Percentiles rank a stretch among this genome's conserved stretches.
Evolutionary conservation across 2,329 filamentous ascomycete species (phyloP).

Genomic region (Onygenales sp.): DNA sequence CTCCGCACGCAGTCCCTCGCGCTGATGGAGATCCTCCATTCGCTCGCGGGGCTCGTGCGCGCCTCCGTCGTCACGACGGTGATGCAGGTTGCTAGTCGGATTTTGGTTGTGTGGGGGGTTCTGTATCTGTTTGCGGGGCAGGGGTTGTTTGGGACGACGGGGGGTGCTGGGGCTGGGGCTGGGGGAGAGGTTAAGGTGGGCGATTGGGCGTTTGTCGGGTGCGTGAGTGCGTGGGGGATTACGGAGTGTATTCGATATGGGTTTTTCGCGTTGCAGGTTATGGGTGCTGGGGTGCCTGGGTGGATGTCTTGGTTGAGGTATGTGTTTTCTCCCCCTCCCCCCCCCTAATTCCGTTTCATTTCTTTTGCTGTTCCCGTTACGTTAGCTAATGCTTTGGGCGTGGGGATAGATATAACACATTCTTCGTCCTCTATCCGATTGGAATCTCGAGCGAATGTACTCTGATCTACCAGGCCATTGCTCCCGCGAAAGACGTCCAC

Average conservation of each 20-base stretch:
- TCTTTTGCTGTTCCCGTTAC: not conserved
- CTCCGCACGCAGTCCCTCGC: conserved; percentile 73
- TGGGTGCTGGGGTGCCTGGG: conserved; percentile 47
- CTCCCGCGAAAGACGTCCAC: conserved; percentile 44
- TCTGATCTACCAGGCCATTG: conserved; percentile 63
- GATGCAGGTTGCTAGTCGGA: conserved; percentile 81
- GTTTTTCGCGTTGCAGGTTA: conserved; percentile 68
- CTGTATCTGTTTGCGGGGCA: conserved; percentile 63
- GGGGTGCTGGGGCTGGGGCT: conserved; percentile 14
- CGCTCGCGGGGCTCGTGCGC: conserved; percentile 69
- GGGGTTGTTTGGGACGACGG: conserved; percentile 53
- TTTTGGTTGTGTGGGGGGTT: conserved; percentile 83
- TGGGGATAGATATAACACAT: conserved; percentile 61
- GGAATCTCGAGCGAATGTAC: conserved; percentile 82
- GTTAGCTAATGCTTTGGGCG: conserved; percentile 2
- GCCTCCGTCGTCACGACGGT: conserved; percentile 74
- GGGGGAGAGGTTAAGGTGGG: conserved; percentile 17
- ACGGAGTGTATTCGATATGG: conserved; percentile 91
- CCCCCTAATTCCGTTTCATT: not conserved
- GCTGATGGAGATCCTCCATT: conserved; percentile 73
- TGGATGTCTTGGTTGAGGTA: conserved; percentile 69
- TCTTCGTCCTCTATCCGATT: conserved; percentile 84
- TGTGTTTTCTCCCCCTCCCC: conserved; percentile 2
- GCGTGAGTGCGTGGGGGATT: conserved; percentile 70
- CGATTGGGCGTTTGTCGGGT: conserved; percentile 36